These are phyloP conservation scores for Stagonosporopsis rhizophila DNA, from an alignment of 2,329 filamentous ascomycete genomes.

Conservation along the genomic window DNA sequence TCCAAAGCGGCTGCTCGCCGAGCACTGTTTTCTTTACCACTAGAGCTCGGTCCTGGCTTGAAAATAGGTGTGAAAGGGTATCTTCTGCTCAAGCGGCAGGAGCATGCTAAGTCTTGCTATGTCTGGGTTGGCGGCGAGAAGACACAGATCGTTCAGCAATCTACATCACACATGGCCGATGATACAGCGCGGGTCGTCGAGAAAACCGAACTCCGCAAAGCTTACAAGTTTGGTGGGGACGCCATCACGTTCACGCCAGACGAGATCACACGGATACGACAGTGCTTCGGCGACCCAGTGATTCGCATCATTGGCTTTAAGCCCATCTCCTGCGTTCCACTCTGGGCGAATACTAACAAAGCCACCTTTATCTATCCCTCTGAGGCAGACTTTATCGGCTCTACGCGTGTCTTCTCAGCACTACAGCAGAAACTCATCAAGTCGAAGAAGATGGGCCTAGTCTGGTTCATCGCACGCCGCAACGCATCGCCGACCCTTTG, in stretches of 20 bases:
- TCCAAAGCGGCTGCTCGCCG: conserved; percentile 88
- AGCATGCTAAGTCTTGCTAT: conserved; percentile 81
- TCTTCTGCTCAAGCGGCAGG: conserved; percentile 84
- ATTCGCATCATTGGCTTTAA: conserved; percentile 97
- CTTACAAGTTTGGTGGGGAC: conserved; percentile 94
- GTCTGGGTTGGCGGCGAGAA: conserved; percentile 88
- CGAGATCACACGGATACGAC: conserved; percentile 77
- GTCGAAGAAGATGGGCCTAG: conserved; percentile 80
- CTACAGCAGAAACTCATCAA: conserved; percentile 85
- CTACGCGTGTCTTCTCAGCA: conserved; percentile 89
- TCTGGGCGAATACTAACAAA: conserved; percentile 86
- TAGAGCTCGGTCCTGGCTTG: conserved; percentile 85
- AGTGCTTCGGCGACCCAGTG: conserved; percentile 77
- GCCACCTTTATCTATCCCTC: conserved; percentile 94
- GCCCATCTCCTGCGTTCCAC: conserved; percentile 72
- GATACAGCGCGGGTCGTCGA: conserved; percentile 80
- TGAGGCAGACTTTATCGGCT: conserved; percentile 88
- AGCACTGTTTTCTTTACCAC: conserved; percentile 82
- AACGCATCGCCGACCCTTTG: conserved; percentile 83
- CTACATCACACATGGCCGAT: conserved; percentile 77
- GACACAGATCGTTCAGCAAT: conserved; percentile 77
- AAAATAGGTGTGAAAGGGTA: conserved; percentile 93
- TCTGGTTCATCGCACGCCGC: conserved; percentile 85
- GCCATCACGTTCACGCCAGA: conserved; percentile 85
- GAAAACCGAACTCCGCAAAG: conserved; percentile 83